Conservation (phyloP, 345 rosid species). For the Citrus trifoliata region DNA sequence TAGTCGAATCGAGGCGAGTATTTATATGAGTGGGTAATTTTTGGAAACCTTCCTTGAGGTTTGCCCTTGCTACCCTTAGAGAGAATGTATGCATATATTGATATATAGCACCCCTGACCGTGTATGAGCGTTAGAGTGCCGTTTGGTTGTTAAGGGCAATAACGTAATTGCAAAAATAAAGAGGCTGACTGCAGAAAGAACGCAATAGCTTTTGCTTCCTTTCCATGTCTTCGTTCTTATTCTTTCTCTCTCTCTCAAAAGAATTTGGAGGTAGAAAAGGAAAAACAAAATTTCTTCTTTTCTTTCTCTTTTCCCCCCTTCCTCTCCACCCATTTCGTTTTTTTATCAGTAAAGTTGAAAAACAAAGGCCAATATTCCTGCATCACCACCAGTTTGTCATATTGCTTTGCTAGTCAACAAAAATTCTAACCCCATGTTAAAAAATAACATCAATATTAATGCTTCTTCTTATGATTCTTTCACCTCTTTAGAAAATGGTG, state of each 20-base stretch:
- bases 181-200: slow-evolving; percentile 70
- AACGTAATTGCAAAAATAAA: not conserved
- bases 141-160: too few relatives aligned
- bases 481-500: slow-evolving; percentile 50
- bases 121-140: too few relatives aligned
- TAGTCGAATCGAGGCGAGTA: too few relatives aligned
- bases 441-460: too few relatives aligned
- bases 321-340: slow-evolving; percentile 15
- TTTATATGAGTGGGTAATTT: too few relatives aligned
- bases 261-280: not conserved
- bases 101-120: too few relatives aligned
- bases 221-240: slow-evolving; percentile 6
- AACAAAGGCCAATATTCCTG: slow-evolving; percentile 41
- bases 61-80: too few relatives aligned
- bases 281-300: slow-evolving; percentile 9
- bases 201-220: slow-evolving; percentile 45
- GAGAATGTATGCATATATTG: too few relatives aligned
- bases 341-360: slow-evolving; percentile 50
- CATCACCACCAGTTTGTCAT: slow-evolving; percentile 6
- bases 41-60: too few relatives aligned
- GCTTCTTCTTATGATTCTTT: slow-evolving; percentile 14
- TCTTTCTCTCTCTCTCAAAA: too few relatives aligned
- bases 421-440: not conserved
- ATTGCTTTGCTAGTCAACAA: not conserved
- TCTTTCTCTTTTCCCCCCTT: slow-evolving; percentile 18